Percentiles rank a stretch among this genome's conserved stretches.
phyloP scores from a whole-genome alignment of 371 early-diverging fungal species.

The Paraphysoderma sedebokerense region DNA sequence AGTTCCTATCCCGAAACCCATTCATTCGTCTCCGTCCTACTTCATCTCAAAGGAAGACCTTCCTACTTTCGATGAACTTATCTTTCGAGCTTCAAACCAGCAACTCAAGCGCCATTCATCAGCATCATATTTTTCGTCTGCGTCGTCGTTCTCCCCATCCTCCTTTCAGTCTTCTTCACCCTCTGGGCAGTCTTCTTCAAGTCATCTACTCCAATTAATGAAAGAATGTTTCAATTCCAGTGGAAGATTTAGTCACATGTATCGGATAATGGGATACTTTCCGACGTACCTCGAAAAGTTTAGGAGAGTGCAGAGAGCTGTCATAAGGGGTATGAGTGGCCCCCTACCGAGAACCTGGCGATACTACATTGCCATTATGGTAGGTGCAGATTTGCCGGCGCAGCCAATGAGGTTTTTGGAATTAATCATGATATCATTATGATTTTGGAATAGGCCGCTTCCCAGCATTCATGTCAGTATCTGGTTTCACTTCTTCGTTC shows the following conservation, averaged over 20 bases:
- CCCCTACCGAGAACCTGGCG: conserved; percentile 38
- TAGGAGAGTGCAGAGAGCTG: conserved; percentile 18
- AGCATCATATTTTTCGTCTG: too few relatives aligned
- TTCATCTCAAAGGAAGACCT: conserved; percentile 28
- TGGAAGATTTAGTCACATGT: conserved; percentile 32
- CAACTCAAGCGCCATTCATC: neutral
- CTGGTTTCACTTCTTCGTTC: conserved; percentile 29
- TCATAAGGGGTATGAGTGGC: conserved; percentile 25
- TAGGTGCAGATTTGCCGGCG: too few relatives aligned
- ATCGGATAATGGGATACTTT: conserved; percentile 39
- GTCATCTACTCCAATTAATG: neutral
- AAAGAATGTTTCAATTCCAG: conserved; percentile 22
- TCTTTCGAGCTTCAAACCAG: neutral
- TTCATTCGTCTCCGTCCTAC: conserved; percentile 36
- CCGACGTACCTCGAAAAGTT: conserved; percentile 40
- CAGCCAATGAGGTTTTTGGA: too few relatives aligned
- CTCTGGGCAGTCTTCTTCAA: neutral
- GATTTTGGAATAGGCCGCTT: conserved; percentile 41
- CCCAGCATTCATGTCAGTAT: conserved; percentile 41
- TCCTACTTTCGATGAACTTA: neutral
- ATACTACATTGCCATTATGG: conserved; percentile 34
- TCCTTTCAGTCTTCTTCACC: neutral
- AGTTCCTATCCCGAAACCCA: conserved; percentile 29
- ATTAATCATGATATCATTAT: too few relatives aligned
- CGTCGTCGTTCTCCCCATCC: neutral